phyloP scores from a whole-genome alignment of 2,329 filamentous ascomycete genomes.

The Cercospora berteroae region DNA sequence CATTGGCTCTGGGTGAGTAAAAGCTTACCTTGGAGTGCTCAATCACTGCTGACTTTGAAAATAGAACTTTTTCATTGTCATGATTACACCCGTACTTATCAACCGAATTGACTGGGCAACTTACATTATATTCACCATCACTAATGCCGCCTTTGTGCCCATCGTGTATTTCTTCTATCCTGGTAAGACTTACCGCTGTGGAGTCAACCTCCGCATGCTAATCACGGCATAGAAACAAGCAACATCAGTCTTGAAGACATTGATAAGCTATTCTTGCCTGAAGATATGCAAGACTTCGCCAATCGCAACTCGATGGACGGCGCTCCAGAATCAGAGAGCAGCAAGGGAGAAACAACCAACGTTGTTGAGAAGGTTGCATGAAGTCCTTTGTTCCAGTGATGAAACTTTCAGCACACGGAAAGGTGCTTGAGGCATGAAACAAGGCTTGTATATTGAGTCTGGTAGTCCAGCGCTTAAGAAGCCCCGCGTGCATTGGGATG shows the following conservation, averaged over 20 bases:
- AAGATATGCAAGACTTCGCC: constrained; percentile 15
- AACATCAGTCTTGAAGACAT: constrained; percentile 42
- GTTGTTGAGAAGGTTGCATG: constrained; percentile 14
- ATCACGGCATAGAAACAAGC: constrained; percentile 21
- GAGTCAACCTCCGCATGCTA: not conserved
- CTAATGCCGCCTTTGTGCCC: constrained; percentile 33
- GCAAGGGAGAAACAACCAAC: constrained; percentile 10
- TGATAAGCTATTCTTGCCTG: constrained; percentile 19
- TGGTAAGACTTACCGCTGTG: not conserved
- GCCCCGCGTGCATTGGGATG: not conserved
- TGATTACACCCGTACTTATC: constrained; percentile 41
- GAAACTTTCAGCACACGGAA: not conserved
- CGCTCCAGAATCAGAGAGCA: constrained; percentile 1
- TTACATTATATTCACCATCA: constrained; percentile 37
- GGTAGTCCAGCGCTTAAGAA: not conserved
- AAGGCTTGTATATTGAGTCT: not conserved
- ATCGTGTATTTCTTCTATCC: constrained; percentile 33
- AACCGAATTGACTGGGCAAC: constrained; percentile 33
- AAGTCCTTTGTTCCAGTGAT: not conserved
- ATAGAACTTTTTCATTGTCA: constrained; percentile 4
- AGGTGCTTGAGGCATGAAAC: not conserved
- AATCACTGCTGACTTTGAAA: not conserved
- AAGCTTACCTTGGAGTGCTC: constrained; percentile 23
- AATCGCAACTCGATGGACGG: constrained; percentile 6
- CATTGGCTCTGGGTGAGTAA: constrained; percentile 47